These are phyloP conservation scores for Coprinopsis marcescibilis DNA, from an alignment of 768 basidiomycete genomes.

Conservation along the genomic window DNA sequence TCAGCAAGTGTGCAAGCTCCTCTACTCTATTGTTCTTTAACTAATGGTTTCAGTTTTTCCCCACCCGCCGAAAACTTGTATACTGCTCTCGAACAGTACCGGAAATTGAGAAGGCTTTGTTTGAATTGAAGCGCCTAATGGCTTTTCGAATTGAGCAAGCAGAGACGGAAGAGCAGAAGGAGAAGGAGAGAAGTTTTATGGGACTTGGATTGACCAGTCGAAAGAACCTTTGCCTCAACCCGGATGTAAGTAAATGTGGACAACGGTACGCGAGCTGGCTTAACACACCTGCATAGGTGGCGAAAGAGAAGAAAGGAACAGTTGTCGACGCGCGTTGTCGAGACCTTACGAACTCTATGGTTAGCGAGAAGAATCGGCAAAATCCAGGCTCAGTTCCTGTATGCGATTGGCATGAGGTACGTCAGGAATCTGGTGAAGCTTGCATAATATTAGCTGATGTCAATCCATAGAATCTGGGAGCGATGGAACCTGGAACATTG, in stretches of 20 bases:
- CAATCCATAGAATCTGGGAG: slow-evolving; percentile 71
- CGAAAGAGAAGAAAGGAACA: slow-evolving; percentile 97
- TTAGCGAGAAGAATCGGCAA: slow-evolving; percentile 75
- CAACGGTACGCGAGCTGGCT: too few relatives aligned
- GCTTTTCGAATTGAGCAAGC: slow-evolving; percentile 73
- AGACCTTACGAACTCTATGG: slow-evolving; percentile 84
- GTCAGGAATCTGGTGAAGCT: slow-evolving; percentile 14
- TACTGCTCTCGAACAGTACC: slow-evolving; percentile 99
- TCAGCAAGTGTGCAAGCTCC: slow-evolving; percentile 65
- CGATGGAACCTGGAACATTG: slow-evolving; percentile 73
- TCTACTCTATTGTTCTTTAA: background rate
- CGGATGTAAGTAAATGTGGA: slow-evolving; percentile 74
- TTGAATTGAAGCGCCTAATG: slow-evolving; percentile 92
- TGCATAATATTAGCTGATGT: slow-evolving; percentile 9
- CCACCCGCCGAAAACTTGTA: slow-evolving; percentile 87
- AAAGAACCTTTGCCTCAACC: slow-evolving; percentile 95
- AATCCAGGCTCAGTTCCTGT: slow-evolving; percentile 88
- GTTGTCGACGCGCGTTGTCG: slow-evolving; percentile 96
- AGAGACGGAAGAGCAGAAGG: slow-evolving; percentile 66
- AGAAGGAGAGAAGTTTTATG: slow-evolving; percentile 76
- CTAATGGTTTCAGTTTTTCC: slow-evolving; percentile 69
- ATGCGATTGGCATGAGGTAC: slow-evolving; percentile 94
- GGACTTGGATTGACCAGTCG: slow-evolving; percentile 93
- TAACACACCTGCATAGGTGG: slow-evolving; percentile 56
- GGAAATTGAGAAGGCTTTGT: slow-evolving; percentile 96